Evolutionary conservation across 2,329 filamentous ascomycete genomes (phyloP).

Genomic region (Clarireedia paspali): DNA sequence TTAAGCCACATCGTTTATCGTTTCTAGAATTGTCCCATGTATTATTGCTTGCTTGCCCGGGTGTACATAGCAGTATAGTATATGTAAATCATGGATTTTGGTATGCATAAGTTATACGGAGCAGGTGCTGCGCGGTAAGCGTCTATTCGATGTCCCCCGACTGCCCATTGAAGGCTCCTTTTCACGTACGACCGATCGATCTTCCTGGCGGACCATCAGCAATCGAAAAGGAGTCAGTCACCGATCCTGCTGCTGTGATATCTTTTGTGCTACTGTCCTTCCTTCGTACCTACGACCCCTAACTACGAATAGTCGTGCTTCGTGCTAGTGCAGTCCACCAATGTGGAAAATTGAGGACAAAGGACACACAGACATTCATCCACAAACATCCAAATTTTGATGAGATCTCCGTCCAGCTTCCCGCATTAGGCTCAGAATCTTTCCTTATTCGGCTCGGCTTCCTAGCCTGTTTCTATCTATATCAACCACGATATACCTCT

Average conservation of each 20-base stretch:
- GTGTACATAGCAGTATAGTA: neutral
- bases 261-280: neutral
- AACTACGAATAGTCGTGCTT: no score
- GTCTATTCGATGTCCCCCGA: no score
- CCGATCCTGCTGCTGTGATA: neutral
- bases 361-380: conserved; percentile 3
- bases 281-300: neutral
- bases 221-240: neutral
- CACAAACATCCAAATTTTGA: neutral
- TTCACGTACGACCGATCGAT: neutral
- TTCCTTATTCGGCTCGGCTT: neutral
- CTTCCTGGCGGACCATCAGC: no score
- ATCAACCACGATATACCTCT: neutral
- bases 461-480: neutral
- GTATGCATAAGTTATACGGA: neutral
- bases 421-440: neutral
- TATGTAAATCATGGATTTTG: neutral
- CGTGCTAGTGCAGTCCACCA: neutral
- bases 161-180: neutral
- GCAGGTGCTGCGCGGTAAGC: no score
- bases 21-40: no score
- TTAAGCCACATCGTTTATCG: conserved; percentile 1
- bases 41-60: no score
- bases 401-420: neutral
- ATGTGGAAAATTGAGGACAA: neutral